Conservation (phyloP, 139 green algal species). For the Coelastrella sp. region DNA sequence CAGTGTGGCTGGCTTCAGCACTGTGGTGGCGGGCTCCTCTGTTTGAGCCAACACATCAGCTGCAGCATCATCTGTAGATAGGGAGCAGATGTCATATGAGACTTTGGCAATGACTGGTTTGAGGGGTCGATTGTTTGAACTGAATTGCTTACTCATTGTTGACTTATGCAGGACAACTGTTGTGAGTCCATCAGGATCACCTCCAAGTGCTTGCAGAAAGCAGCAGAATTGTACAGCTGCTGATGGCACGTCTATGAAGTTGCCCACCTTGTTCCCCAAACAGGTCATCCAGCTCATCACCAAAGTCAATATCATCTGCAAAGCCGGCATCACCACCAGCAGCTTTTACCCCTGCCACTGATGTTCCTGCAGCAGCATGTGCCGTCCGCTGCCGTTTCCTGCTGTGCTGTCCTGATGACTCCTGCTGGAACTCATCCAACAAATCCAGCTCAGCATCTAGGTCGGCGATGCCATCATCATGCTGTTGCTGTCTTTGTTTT, state of each 20-base stretch:
- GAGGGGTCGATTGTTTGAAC: no score
- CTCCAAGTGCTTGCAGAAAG: no score
- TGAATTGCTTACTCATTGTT: no score
- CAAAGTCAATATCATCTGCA: slow-evolving; percentile 32
- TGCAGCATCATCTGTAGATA: not conserved
- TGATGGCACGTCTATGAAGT: not conserved
- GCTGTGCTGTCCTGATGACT: not conserved
- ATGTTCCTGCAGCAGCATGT: not conserved
- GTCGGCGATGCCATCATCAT: not conserved
- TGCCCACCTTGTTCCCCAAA: slow-evolving; percentile 18
- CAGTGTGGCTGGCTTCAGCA: slow-evolving; percentile 15
- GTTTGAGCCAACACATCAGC: not conserved
- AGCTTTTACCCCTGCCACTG: not conserved
- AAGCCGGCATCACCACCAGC: not conserved
- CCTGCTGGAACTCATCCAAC: not conserved
- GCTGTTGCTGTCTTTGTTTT: not conserved
- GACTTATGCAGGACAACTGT: no score
- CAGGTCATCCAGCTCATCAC: slow-evolving; percentile 37
- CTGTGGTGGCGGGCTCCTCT: not conserved
- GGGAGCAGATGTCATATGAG: not conserved
- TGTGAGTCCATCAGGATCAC: no score
- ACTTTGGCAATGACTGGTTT: no score
- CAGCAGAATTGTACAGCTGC: no score
- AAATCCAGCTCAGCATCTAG: slow-evolving; percentile 28
- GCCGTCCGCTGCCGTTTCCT: not conserved